These are phyloP conservation scores for Hymenotorrendiella dingleyae DNA, from an alignment of 2,329 filamentous ascomycete species.

Conservation along the genomic window DNA sequence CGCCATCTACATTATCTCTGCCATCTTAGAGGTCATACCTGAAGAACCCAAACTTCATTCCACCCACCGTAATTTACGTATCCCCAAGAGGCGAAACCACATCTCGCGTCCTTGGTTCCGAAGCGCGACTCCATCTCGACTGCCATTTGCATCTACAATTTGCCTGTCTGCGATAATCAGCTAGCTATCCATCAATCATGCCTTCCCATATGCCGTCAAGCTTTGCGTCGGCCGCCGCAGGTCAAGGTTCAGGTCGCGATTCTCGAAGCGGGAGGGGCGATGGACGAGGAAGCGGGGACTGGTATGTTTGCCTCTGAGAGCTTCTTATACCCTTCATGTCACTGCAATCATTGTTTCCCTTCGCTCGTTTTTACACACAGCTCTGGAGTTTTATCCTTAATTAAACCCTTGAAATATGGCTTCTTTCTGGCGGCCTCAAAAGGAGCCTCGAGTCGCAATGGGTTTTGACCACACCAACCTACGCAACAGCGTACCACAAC, in stretches of 20 bases:
- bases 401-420: not conserved
- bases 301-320: slow-evolving; percentile 47
- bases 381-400: not conserved
- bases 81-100: slow-evolving; percentile 2
- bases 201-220: slow-evolving; percentile 73
- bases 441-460: not conserved
- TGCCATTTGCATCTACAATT: too few species aligned
- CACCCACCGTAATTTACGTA: slow-evolving; percentile 1
- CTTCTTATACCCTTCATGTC: not conserved
- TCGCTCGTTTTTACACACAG: not conserved
- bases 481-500: too few species aligned
- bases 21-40: slow-evolving; percentile 1
- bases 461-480: not conserved
- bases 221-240: slow-evolving; percentile 78
- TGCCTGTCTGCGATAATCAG: slow-evolving; percentile 11
- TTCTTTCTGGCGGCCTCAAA: too few species aligned
- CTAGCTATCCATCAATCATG: slow-evolving; percentile 38
- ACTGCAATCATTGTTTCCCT: not conserved
- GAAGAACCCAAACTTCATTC: slow-evolving; percentile 2
- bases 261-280: slow-evolving; percentile 52
- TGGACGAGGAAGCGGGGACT: slow-evolving; percentile 60
- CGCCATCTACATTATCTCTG: not conserved
- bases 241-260: slow-evolving; percentile 60
- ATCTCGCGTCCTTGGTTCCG: slow-evolving; percentile 13
- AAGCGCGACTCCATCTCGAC: slow-evolving; percentile 17